These are phyloP conservation scores for Pycnococcus provasolii DNA, from an alignment of 139 green algal genomes.

Conservation along the genomic window DNA sequence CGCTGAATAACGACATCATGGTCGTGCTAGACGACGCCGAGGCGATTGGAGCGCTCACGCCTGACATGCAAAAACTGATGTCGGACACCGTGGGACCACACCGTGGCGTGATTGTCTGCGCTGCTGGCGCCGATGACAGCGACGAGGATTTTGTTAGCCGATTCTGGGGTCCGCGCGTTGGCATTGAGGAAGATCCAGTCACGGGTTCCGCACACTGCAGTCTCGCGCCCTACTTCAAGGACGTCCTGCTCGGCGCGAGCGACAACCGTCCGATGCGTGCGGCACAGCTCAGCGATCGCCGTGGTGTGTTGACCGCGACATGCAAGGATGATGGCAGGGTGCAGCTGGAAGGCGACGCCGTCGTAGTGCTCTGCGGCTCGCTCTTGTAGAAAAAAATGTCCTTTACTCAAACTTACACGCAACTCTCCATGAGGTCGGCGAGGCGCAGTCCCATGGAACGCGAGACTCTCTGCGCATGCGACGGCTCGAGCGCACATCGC, in stretches of 20 bases:
- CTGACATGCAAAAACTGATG: slow-evolving; percentile 19
- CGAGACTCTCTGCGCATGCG: too few relatives aligned
- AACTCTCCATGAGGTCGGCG: too few relatives aligned
- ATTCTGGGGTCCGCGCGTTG: slow-evolving; percentile 74
- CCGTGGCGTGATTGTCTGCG: slow-evolving; percentile 4
- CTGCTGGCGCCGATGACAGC: background rate
- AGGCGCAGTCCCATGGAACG: too few relatives aligned
- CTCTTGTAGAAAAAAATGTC: too few relatives aligned
- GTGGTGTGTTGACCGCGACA: too few relatives aligned
- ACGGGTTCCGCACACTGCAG: slow-evolving; percentile 61
- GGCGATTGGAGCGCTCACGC: slow-evolving; percentile 13
- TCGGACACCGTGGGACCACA: background rate
- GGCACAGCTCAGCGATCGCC: too few relatives aligned
- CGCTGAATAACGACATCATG: slow-evolving; percentile 3
- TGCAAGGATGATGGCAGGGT: too few relatives aligned
- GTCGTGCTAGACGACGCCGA: slow-evolving; percentile 7
- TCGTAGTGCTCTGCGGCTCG: too few relatives aligned
- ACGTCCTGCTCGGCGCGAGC: background rate
- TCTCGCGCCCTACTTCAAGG: slow-evolving; percentile 23
- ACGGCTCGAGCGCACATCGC: too few relatives aligned
- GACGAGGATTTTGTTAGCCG: slow-evolving; percentile 44
- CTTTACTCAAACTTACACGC: too few relatives aligned
- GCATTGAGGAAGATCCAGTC: slow-evolving; percentile 75
- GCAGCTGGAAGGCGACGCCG: too few relatives aligned
- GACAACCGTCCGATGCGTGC: background rate